Conservation (phyloP, 1,284 basidiomycete genomes). For the Trametes hirsuta region DNA sequence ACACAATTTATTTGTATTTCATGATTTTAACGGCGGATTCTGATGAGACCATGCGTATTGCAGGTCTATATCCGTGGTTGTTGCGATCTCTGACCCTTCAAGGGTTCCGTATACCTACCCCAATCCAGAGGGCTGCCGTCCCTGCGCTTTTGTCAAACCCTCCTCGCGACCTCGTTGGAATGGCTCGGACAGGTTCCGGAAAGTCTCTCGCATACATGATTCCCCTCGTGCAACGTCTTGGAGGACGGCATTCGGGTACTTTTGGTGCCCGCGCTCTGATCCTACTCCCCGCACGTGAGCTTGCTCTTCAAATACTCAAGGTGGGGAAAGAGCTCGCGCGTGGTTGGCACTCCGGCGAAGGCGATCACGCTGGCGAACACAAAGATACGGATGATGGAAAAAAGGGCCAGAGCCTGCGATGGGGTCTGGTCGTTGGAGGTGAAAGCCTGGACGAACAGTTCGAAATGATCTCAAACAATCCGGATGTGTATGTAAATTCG, state of each 20-base stretch:
- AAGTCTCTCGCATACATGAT: constrained; percentile 98
- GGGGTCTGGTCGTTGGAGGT: constrained; percentile 96
- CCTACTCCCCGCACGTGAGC: constrained; percentile 90
- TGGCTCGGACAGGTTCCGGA: constrained; percentile 98
- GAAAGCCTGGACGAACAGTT: constrained; percentile 98
- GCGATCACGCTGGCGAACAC: constrained; percentile 68
- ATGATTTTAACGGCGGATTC: neutral
- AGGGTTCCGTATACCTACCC: constrained; percentile 94
- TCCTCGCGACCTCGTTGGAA: constrained; percentile 94
- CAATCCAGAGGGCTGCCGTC: constrained; percentile 92
- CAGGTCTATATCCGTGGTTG: constrained; percentile 84
- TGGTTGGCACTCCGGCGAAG: constrained; percentile 68
- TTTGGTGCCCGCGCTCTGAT: constrained; percentile 92
- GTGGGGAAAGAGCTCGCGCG: constrained; percentile 94
- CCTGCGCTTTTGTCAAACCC: constrained; percentile 86
- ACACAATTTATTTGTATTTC: constrained; percentile 29
- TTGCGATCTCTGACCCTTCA: constrained; percentile 89
- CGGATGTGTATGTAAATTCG: constrained; percentile 79
- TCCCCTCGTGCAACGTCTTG: constrained; percentile 87
- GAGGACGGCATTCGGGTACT: constrained; percentile 76
- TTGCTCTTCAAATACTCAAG: constrained; percentile 92
- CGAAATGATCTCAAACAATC: constrained; percentile 91
- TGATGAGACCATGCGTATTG: neutral
- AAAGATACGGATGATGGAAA: constrained; percentile 57
- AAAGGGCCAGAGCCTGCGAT: constrained; percentile 76